A percentile compares a stretch with the other conserved stretches of the same genome.
Conservation (phyloP, 257 asterid species). For the Ilex asprella region DNA sequence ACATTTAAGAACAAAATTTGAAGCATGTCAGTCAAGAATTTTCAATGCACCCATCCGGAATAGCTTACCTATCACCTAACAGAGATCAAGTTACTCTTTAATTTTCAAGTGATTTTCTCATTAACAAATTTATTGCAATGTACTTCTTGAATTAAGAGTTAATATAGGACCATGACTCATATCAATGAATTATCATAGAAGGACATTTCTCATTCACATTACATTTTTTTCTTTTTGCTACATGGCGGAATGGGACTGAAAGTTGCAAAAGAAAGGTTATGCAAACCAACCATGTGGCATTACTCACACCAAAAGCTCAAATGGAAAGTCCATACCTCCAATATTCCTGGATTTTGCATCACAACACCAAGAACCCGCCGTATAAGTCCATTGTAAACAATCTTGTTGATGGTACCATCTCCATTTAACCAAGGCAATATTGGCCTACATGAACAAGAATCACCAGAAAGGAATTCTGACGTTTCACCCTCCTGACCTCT, state of each 20-base stretch:
- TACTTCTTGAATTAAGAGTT: not conserved
- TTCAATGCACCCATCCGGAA: too few species aligned
- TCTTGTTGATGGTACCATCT: conserved; percentile 73
- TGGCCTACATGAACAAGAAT: conserved; percentile 41
- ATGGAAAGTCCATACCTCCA: conserved; percentile 47
- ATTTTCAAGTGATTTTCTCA: too few species aligned
- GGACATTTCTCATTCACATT: not conserved
- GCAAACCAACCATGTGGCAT: not conserved
- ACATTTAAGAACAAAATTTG: too few species aligned
- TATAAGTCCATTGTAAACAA: conserved; percentile 74
- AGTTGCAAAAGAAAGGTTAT: conserved; percentile 3
- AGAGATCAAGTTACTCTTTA: too few species aligned
- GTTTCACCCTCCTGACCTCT: conserved; percentile 20
- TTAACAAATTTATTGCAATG: too few species aligned
- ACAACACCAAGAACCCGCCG: conserved; percentile 75
- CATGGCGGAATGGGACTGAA: not conserved
- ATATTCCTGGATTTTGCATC: conserved; percentile 91
- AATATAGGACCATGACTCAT: not conserved
- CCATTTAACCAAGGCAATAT: conserved; percentile 89
- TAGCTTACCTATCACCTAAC: too few species aligned
- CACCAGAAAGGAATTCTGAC: conserved; percentile 22
- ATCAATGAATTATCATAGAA: not conserved
- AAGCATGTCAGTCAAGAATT: too few species aligned
- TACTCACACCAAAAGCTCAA: conserved; percentile 5
- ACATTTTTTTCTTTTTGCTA: too few species aligned